These are phyloP conservation scores for Goffeauzyma gilvescens DNA, from an alignment of 768 basidiomycete species.

Conservation along the genomic window DNA sequence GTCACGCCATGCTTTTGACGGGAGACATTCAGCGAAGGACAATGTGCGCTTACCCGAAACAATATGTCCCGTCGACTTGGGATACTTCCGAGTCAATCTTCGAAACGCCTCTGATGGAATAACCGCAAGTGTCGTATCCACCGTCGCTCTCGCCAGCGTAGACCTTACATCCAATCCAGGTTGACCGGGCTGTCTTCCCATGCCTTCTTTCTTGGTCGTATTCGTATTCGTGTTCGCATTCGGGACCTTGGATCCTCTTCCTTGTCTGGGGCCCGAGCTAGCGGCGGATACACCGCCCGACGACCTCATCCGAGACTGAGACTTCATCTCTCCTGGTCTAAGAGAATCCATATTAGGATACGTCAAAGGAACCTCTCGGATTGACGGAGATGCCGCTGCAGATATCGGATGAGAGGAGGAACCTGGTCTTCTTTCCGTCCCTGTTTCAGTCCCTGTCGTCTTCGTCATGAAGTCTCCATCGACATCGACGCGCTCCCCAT, in stretches of 20 bases:
- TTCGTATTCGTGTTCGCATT: no score
- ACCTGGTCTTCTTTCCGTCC: neutral
- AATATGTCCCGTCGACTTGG: slow-evolving; percentile 89
- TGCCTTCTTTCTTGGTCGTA: no score
- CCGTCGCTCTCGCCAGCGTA: slow-evolving; percentile 84
- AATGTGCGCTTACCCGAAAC: slow-evolving; percentile 49
- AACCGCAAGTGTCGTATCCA: slow-evolving; percentile 90
- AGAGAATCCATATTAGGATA: neutral
- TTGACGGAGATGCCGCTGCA: neutral
- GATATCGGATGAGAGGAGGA: neutral
- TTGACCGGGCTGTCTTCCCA: no score
- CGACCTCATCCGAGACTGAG: no score
- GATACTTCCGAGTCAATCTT: slow-evolving; percentile 82
- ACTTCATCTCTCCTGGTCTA: no score
- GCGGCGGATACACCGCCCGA: slow-evolving; percentile 3
- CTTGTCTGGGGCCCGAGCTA: neutral
- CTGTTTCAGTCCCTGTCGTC: neutral
- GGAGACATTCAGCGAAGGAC: neutral
- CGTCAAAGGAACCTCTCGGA: neutral
- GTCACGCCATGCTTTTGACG: slow-evolving; percentile 12
- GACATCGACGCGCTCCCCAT: neutral
- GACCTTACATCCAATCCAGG: no score
- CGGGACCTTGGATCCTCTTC: neutral
- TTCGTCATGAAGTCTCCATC: neutral
- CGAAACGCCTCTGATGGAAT: slow-evolving; percentile 96